A percentile compares a stretch with the other conserved stretches of the same genome.
These are phyloP conservation scores for Heracleum sosnowskyi DNA, from an alignment of 129 eudicot species.

Conservation along the genomic window DNA sequence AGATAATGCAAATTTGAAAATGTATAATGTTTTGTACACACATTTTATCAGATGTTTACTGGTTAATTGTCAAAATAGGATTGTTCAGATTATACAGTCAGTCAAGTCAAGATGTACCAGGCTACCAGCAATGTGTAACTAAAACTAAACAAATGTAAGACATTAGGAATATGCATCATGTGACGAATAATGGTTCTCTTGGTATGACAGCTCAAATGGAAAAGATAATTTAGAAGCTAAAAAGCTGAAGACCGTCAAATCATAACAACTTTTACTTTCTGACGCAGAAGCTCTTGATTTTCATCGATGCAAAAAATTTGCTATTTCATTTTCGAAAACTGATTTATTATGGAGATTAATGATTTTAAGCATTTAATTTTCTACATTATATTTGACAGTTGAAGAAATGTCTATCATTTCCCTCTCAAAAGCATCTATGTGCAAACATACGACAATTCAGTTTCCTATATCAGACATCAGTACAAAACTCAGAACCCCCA, in stretches of 20 bases:
- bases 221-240: neutral
- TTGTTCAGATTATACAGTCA: neutral
- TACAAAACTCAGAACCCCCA: neutral
- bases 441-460: neutral
- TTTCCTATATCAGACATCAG: neutral
- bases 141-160: neutral
- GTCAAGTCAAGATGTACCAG: neutral
- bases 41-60: slow-evolving; percentile 1
- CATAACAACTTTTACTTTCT: neutral
- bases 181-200: neutral
- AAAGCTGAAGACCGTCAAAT: neutral
- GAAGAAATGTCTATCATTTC: neutral
- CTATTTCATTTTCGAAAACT: no score
- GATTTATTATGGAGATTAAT: no score
- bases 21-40: neutral
- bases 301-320: neutral
- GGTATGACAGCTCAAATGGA: neutral
- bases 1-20: neutral
- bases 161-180: neutral
- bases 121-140: neutral
- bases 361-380: neutral
- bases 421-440: neutral
- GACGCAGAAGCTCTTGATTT: neutral
- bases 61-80: neutral
- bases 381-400: neutral